Conservation (phyloP, 2,329 filamentous ascomycete species). For the Trichoderma polysporum region DNA sequence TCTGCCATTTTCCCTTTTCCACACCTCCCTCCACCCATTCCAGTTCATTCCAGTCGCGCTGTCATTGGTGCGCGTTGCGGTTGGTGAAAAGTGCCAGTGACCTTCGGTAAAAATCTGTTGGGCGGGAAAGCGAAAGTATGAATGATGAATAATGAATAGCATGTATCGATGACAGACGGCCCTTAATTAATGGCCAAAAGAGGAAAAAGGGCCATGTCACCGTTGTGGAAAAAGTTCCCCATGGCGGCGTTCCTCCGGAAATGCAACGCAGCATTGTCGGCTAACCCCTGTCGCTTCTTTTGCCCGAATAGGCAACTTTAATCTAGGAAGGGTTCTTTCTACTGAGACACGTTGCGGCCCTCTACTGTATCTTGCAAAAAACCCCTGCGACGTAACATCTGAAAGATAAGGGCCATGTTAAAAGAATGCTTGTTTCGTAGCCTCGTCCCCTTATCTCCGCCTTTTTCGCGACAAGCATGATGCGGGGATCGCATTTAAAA, state of each 20-base stretch:
- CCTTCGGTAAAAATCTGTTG: too few relatives aligned
- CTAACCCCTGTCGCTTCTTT: neutral
- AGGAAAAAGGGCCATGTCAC: neutral
- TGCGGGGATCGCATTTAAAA: too few relatives aligned
- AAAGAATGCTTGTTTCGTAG: constrained; percentile 8
- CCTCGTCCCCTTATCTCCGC: neutral
- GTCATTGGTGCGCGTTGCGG: neutral
- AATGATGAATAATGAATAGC: neutral
- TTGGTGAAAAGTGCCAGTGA: neutral
- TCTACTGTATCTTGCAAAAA: neutral
- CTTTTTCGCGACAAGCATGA: neutral
- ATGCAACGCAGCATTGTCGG: neutral
- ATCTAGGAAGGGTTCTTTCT: neutral
- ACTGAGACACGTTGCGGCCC: constrained; percentile 10
- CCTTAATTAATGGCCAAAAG: neutral
- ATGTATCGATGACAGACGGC: neutral
- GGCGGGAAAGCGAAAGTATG: neutral
- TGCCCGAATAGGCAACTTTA: neutral
- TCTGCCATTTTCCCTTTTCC: neutral
- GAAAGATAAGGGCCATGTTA: neutral
- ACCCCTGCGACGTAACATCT: constrained; percentile 12
- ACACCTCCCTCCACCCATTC: neutral
- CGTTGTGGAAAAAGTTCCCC: neutral
- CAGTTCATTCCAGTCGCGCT: neutral
- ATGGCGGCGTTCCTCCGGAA: neutral